Evolutionary conservation across 2,329 filamentous ascomycete species (phyloP).

Genomic region (Ascochyta koolunga): DNA sequence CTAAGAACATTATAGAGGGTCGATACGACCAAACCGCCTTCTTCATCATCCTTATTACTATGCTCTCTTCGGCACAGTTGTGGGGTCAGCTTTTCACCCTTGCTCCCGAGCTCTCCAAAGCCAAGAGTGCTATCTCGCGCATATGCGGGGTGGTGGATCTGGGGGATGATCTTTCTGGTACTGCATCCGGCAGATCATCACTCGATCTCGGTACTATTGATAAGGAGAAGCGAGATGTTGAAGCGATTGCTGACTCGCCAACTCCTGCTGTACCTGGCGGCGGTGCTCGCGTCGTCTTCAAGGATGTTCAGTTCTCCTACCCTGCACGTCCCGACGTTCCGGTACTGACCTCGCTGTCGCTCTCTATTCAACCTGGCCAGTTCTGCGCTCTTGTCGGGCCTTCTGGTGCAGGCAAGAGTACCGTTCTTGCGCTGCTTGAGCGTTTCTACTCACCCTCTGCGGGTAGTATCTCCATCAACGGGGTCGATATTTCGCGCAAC

Average conservation of each 20-base stretch:
- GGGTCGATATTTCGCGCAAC: slow-evolving; percentile 53
- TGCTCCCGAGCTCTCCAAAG: slow-evolving; percentile 74
- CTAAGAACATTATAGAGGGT: slow-evolving; percentile 70
- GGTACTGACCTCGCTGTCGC: slow-evolving; percentile 62
- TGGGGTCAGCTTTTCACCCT: slow-evolving; percentile 78
- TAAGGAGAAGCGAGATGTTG: slow-evolving; percentile 39
- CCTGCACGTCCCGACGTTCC: slow-evolving; percentile 64
- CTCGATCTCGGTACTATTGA: slow-evolving; percentile 80
- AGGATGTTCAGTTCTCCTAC: slow-evolving; percentile 68
- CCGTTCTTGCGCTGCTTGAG: slow-evolving; percentile 62
- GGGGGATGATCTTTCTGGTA: slow-evolving; percentile 23
- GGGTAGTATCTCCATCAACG: slow-evolving; percentile 61
- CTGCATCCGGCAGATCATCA: slow-evolving; percentile 85
- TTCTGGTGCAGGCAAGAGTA: slow-evolving; percentile 71
- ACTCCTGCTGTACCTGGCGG: slow-evolving; percentile 73
- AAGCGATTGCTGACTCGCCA: slow-evolving; percentile 34
- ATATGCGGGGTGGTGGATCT: slow-evolving; percentile 67
- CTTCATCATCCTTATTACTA: slow-evolving; percentile 73
- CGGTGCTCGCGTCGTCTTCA: slow-evolving; percentile 59
- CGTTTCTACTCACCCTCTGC: slow-evolving; percentile 60
- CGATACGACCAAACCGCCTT: slow-evolving; percentile 71
- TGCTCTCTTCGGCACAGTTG: slow-evolving; percentile 74
- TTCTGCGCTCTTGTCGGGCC: slow-evolving; percentile 70
- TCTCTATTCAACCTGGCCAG: slow-evolving; percentile 64
- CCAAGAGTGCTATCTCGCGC: slow-evolving; percentile 73